Base-by-base conservation (phyloP, 176 grass and related monocot species). In the Triticum turgidum region DNA sequence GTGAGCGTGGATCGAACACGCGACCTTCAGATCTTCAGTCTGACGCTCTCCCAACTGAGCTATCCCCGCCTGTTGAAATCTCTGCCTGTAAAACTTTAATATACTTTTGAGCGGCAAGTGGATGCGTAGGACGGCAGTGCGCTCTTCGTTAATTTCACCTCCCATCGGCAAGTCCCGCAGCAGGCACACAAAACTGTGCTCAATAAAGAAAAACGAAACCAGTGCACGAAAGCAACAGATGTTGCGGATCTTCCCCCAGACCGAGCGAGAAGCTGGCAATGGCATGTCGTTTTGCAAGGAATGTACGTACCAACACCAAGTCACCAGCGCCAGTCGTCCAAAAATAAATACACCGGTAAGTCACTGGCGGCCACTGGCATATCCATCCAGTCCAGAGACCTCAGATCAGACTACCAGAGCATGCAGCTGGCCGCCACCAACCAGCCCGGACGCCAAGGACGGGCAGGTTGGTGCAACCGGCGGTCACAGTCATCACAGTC, bases 31-130 rank as follows among this genome's bases (percentile, higher is more conserved):
- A 95, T 95, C 88, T 92, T 95, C 89, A 96, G 91, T 84, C 87
- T 90, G 87, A 93, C 91, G 85, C 91, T 90, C 79, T 93, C 91
- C 91, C 91, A 96, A 91, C 89, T 93, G 91, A 91, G 87, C 91
- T 93, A 90, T 90, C 89, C 44, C 72, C 42, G 39, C 71, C 8
- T 44, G 32, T 1, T 63, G 13, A 5, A 6, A 18, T 0, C 0
- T 54, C 0, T 2, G 5, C 15, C 51, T 7, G 51, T 7, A 6
- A 2, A 0, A 0, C 5, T 0, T 18, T 7, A 54, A 7, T 54
- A 54, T 49, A 49, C 45, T 13, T 12, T 1, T 11, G 25, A 25
- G 42, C 42, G 42, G 11, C 42, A 45, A 12, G 41, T 10, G 11
- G 42, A 45, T 45, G 42, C 11, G 42, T 45, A 45, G 10, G 42